Evolutionary conservation across 805 yeast species (phyloP), one percentile per base, ranked within the genome.

Genomic region (Groenewaldozyma tartarivorans): DNA sequence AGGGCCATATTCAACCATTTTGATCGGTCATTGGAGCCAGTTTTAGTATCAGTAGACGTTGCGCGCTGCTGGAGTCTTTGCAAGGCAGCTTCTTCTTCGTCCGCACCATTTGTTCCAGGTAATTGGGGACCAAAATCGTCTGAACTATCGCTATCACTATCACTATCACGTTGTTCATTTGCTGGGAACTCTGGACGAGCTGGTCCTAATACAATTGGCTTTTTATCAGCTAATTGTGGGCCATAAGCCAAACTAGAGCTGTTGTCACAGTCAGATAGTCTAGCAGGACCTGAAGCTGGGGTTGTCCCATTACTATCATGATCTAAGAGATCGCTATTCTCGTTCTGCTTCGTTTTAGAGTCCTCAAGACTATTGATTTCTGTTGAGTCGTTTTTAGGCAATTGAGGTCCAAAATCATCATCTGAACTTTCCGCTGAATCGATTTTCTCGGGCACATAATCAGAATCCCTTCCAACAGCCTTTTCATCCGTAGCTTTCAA

Each of bases 351-450:
- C 34, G 9, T 7, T 16, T 13, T 31, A 19, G 6, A 31, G n/a
- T 19, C n/a, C 34, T 31, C 19, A 6, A 31, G 34, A 6, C 34
- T 6, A 15, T 34, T 27, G 16, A 9, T 5, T 5, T 35, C 39
- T 20, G 42, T 42, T 9, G 17, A n/a, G 3, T 19, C 39, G 6
- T 16, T 34, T 2, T 17, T n/a, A 5, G 52, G 48, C 22, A 47
- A 18, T n/a, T 39, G 15, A 2, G 52, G 52, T 2, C 52, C 52
- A 38, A 45, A 47, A 19, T 35, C 47, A 11, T 45, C 50, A 19
- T 43, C 47, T 7, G 34, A 32, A 20, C 26, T 22, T 4, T 36
- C 45, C 16, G 21, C 32, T n/a, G n/a, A n/a, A n/a, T n/a, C n/a
- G n/a, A n/a, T n/a, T n/a, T n/a, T n/a, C n/a, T n/a, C n/a, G 36